Percentiles rank a stretch among this genome's conserved stretches.
Conservation (phyloP, 1,284 basidiomycete genomes). For the Ceratobasidium sp. region DNA sequence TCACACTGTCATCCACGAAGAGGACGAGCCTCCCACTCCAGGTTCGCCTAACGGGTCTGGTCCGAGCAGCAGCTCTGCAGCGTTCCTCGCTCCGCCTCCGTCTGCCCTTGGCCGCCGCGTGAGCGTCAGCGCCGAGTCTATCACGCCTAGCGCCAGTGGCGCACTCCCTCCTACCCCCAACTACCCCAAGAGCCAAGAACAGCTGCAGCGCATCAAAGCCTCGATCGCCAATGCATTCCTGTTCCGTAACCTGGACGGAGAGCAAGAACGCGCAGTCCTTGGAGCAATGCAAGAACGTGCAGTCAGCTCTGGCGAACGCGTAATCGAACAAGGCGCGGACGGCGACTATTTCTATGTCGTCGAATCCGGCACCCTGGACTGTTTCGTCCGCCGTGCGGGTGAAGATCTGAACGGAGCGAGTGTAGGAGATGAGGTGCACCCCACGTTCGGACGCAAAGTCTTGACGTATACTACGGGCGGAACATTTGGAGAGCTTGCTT, state of each 20-base stretch:
- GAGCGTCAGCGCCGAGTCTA: constrained; percentile 97
- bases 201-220: constrained; percentile 87
- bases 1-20: constrained; percentile 49
- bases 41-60: constrained; percentile 32
- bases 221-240: constrained; percentile 93
- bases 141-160: constrained; percentile 80
- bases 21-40: constrained; percentile 46
- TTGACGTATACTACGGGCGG: constrained; percentile 87
- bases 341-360: constrained; percentile 99
- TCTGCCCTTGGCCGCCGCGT: constrained; percentile 89
- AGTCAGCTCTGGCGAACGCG: constrained; percentile 79
- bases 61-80: constrained; percentile 58
- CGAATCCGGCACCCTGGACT: constrained; percentile 89
- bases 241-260: constrained; percentile 96
- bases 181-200: constrained; percentile 87
- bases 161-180: constrained; percentile 75
- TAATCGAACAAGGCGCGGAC: constrained; percentile 96
- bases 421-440: constrained; percentile 68
- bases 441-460: constrained; percentile 84
- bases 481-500: constrained; percentile 95
- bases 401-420: constrained; percentile 64
- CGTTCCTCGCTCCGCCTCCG: constrained; percentile 75
- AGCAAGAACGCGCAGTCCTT: constrained; percentile 93
- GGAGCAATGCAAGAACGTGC: constrained; percentile 95
- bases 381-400: constrained; percentile 74